Base-by-base conservation (phyloP, 305 asterid genomes). In the Striga hermonthica region DNA sequence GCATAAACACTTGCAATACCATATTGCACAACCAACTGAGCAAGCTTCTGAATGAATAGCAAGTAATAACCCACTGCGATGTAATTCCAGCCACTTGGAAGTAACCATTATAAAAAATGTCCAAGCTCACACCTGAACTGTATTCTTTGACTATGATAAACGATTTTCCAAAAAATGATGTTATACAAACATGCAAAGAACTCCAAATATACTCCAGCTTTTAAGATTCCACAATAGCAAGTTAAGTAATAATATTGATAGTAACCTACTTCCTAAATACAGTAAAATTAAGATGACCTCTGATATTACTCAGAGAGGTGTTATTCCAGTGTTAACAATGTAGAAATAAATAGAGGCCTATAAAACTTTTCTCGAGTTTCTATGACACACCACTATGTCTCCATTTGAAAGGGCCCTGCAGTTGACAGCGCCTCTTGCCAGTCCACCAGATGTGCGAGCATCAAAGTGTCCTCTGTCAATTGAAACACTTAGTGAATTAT, bases 321-420 rank as follows among this genome's bases (percentile, higher is more conserved):
- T 12, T 71, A 39, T 66, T 54, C 40, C 11, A 3, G 57, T 10
- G 44, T 65, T 52, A 69, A 49, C 14, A 62, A 57, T 16, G 53
- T 50, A 57, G 9, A 72, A 22, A 14, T 7, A 43, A 34, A 16
- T 40, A 45, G 28, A 65, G 63, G 55, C 40, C 56, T 31, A 66
- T 34, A 57, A 55, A 22, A 35, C 12, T 10, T 50, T 55, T 54
- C 56, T 55, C 57, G 58, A 77, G 73, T 74, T 75, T 69, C 60
- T 68, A 71, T 55, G 60, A 78, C 93, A 80, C 83, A 94, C 99
- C 99, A 84, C 98, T 85, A 90, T 82, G 72, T 94, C 97, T 79
- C 99, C 99, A 74, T 88, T 94, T 68, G 92, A 56, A 62, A 94
- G 95, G 58, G 99, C 71, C 70, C 78, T 77, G 76, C 98, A 94